Evolutionary conservation across 345 rosid species (phyloP).

Genomic region (Gossypium rotundifolium): DNA sequence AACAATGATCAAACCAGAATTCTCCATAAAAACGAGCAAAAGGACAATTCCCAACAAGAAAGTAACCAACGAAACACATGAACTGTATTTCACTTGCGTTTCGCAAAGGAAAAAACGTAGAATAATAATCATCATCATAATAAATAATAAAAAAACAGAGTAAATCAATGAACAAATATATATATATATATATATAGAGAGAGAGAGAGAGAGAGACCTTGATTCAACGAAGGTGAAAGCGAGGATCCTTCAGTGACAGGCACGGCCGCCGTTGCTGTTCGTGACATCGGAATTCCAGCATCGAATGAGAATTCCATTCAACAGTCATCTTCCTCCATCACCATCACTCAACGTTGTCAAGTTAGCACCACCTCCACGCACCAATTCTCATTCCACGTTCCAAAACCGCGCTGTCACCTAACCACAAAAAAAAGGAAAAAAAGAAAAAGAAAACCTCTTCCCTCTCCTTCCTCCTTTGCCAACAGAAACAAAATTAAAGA

Average conservation of each 20-base stretch:
- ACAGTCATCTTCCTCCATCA: constrained; percentile 38
- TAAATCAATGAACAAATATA: not conserved
- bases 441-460: not conserved
- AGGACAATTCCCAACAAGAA: constrained; percentile 11
- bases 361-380: constrained; percentile 15
- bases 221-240: constrained; percentile 55
- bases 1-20: not conserved
- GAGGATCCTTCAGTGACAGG: constrained; percentile 42
- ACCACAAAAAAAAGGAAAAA: not conserved
- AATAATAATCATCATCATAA: not conserved
- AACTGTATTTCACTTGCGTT: not conserved
- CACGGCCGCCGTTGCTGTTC: constrained; percentile 12
- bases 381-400: constrained; percentile 15
- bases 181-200: too few species aligned
- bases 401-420: constrained; percentile 6
- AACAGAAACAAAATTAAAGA: not conserved
- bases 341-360: constrained; percentile 24
- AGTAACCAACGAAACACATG: not conserved
- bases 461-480: not conserved
- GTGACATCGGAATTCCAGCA: constrained; percentile 69
- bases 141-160: not conserved
- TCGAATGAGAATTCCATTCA: constrained; percentile 71
- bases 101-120: not conserved
- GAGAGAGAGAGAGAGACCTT: constrained; percentile 35
- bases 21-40: not conserved